phyloP scores from a whole-genome alignment of 306 rosid species.

The Glycine soja region DNA sequence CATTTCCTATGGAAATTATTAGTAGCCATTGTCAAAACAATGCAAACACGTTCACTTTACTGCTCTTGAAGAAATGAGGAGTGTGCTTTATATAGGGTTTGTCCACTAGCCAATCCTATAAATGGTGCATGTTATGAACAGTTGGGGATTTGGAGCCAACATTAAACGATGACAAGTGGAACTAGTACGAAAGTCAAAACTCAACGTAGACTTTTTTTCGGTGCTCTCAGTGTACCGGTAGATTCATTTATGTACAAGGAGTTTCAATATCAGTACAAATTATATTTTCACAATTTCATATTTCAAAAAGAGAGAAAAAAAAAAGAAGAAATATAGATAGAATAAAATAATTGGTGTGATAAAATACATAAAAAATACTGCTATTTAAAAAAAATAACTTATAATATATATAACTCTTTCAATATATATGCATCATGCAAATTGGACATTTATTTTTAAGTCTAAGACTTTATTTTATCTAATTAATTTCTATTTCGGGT shows the following conservation, averaged over 20 bases:
- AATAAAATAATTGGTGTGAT: no score
- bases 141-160: constrained; percentile 57
- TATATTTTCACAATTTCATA: no score
- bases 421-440: no score
- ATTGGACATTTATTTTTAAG: no score
- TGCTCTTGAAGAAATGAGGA: not conserved
- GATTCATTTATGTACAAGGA: not conserved
- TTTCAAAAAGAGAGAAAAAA: no score
- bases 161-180: constrained; percentile 43
- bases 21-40: constrained; percentile 45
- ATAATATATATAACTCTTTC: no score
- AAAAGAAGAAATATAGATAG: no score
- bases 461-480: no score
- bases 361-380: no score
- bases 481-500: no score
- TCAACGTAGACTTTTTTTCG: constrained; percentile 11
- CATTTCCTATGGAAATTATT: constrained; percentile 53
- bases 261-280: no score
- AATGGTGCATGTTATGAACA: constrained; percentile 53
- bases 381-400: no score
- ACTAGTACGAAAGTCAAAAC: constrained; percentile 43
- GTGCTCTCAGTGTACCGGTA: not conserved
- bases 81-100: constrained; percentile 58
- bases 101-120: constrained; percentile 34
- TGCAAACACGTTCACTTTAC: not conserved